A percentile compares a stretch with the other conserved stretches of the same genome.
Conservation (phyloP, 805 yeast genomes). For the Ogataea pilisensis region DNA sequence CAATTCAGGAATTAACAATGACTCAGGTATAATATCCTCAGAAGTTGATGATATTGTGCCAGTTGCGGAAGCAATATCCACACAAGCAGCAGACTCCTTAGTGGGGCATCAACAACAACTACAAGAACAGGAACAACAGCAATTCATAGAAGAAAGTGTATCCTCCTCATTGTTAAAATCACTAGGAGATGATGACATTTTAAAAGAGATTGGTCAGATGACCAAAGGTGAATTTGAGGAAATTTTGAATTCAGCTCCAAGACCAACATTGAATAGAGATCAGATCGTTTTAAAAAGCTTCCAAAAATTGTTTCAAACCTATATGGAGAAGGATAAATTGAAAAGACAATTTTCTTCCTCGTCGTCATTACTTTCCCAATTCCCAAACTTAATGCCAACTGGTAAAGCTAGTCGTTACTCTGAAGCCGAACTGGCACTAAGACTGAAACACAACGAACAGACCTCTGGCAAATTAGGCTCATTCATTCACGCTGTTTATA, state of each 20-base stretch:
- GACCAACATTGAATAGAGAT: conserved; percentile 29
- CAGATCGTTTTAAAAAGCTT: conserved; percentile 24
- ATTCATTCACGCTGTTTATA: conserved; percentile 54
- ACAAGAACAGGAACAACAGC: not conserved
- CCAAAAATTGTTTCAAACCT: conserved; percentile 24
- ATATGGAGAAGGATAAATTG: conserved; percentile 21
- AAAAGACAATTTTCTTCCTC: conserved; percentile 20
- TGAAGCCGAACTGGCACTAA: conserved; percentile 67
- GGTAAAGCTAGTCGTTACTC: conserved; percentile 64
- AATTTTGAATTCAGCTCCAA: conserved; percentile 21
- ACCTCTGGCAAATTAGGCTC: conserved; percentile 63
- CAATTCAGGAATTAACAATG: not conserved
- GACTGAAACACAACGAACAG: conserved; percentile 62
- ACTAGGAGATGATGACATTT: not conserved
- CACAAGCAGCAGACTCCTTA: not conserved
- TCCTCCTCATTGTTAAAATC: not conserved
- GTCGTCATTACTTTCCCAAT: conserved; percentile 31
- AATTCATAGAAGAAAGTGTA: too few relatives aligned
- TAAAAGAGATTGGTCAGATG: conserved; percentile 17
- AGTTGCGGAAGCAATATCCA: too few relatives aligned
- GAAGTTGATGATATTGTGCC: too few relatives aligned
- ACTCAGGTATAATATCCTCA: too few relatives aligned
- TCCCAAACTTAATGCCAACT: conserved; percentile 64
- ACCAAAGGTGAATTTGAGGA: conserved; percentile 25
- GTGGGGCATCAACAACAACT: not conserved